Evolutionary conservation across 148 eudicot species (phyloP), one percentile per base, ranked within the genome.

Genomic region (Drosera capensis): DNA sequence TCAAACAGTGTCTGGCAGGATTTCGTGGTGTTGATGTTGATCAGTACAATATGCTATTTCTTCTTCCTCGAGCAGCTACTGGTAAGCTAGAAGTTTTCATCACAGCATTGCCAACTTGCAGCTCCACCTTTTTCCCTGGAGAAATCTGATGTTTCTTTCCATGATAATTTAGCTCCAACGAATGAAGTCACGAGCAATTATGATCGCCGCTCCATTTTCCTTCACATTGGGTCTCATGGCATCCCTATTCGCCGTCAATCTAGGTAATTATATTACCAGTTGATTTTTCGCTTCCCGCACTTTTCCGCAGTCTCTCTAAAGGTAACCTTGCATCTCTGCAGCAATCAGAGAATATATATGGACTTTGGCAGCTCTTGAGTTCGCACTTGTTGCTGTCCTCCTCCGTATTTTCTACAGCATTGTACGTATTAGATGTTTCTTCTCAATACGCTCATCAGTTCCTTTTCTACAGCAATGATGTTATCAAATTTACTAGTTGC

Each of bases 331-430:
- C 55, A 15, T 8, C 29, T 51, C 35, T 78, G 72, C 92, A 88
- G 96, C 94, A 28, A 80, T 80, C 41, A 80, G 47, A 63, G 92
- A 88, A 64, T 80, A 79, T 55, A 64, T 77, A 51, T 88, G 96
- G 96, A 72, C 83, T 5, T 88, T 66, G 55, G 96, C 96, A 11
- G 94, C 94, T 60, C 70, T 88, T 35, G 92, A 88, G 63, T 88
- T 88, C 59, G 86, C 74, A 13, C 74, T 83, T 49, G 76, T 77
- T 28, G 90, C 92, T 40, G 50, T 80, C 23, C 57, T 59, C 45
- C 68, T 83, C 47, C 71, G 81, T 45, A 29, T 80, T 38, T 69
- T 78, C 55, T 80, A 88, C 64, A 63, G 68, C 46, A 45, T 68
- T 68, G 96, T 88, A 48, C 71, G 80, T 65, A 38, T 42, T n/a